Base-by-base conservation (phyloP, 305 asterid species). In the Fraxinus floribunda region DNA sequence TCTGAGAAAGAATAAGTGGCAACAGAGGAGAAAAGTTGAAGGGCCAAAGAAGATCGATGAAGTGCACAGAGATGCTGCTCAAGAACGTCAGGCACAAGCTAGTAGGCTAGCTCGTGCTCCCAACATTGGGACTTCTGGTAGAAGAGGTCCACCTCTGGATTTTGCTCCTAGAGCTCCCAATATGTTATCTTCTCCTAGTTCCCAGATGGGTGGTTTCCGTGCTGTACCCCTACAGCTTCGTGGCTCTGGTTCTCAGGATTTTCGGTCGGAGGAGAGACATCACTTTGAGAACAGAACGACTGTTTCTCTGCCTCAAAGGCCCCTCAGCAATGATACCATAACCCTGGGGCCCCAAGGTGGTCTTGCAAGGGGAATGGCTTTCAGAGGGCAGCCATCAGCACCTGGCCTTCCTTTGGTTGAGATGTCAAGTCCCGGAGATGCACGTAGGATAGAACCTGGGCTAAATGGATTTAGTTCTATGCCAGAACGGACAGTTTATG, bases 341-440 rank as follows among this genome's bases (percentile, higher is more conserved):
- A 89, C 97, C 74, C 97, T 94, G 87, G 97, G 97, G 74, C 97
- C 98, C 78, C 98, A 94, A 88, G 98, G 98, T 71, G 98, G 97
- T 78, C 98, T 94, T 83, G 97, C 94, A 13, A 92, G 91, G 86
- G 97, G 97, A 81, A 94, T 94, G 98, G 91, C 93, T 84, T 91
- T 89, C 87, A 90, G 97, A 88, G 97, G 97, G 78, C 97, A 86
- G 72, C 87, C 93, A 78, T 87, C 93, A 32, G 88, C 89, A 78
- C 85, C 90, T 41, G 88, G 70, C 75, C 80, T 81, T 60, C 86
- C 86, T 7, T 83, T 85, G 32, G 78, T 83, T 87, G 91, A 89
- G 70, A 82, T 77, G 80, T 72, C 88, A 78, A 84, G 83, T 83
- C 82, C 84, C 81, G 92, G 87, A 79, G 93, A 91, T 74, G 76